phyloP scores from a whole-genome alignment of 1,284 basidiomycete genomes.

The Moniliophthora roreri region DNA sequence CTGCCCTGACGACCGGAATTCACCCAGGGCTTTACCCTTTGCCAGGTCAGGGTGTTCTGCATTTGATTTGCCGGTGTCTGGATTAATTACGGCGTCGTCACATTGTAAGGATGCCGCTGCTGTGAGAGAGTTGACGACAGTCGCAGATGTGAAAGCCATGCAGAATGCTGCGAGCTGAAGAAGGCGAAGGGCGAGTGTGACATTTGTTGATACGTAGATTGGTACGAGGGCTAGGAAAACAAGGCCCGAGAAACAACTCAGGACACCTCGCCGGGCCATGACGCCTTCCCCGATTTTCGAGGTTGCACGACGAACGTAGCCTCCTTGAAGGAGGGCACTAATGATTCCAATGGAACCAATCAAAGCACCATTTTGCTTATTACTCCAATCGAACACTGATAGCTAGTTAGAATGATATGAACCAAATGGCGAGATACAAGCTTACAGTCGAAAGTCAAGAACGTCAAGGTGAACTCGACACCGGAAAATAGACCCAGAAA shows the following conservation, averaged over 20 bases:
- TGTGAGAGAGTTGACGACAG: conserved; percentile 88
- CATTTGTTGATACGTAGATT: conserved; percentile 41
- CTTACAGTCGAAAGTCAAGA: conserved; percentile 85
- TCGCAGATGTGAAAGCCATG: conserved; percentile 88
- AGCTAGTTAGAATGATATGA: neutral
- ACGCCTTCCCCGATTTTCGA: conserved; percentile 70
- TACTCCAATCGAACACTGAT: conserved; percentile 83
- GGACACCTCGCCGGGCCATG: conserved; percentile 78
- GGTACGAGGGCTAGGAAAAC: conserved; percentile 71
- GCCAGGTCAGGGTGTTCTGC: conserved; percentile 65
- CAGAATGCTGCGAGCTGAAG: conserved; percentile 77
- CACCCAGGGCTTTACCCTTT: conserved; percentile 83
- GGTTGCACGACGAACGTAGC: conserved; percentile 81
- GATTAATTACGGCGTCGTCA: conserved; percentile 63
- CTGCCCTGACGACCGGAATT: conserved; percentile 86
- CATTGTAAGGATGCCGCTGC: conserved; percentile 85
- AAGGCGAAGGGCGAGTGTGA: conserved; percentile 50
- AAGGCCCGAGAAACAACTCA: conserved; percentile 69
- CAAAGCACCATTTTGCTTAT: conserved; percentile 85
- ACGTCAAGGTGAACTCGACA: conserved; percentile 90
- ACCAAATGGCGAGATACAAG: conserved; percentile 16
- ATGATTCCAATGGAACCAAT: conserved; percentile 88
- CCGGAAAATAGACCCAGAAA: conserved; percentile 90
- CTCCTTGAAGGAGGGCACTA: conserved; percentile 85
- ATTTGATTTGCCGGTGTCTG: conserved; percentile 52